Conservation (phyloP, 768 basidiomycete genomes). For the Rubroboletus satanas region DNA sequence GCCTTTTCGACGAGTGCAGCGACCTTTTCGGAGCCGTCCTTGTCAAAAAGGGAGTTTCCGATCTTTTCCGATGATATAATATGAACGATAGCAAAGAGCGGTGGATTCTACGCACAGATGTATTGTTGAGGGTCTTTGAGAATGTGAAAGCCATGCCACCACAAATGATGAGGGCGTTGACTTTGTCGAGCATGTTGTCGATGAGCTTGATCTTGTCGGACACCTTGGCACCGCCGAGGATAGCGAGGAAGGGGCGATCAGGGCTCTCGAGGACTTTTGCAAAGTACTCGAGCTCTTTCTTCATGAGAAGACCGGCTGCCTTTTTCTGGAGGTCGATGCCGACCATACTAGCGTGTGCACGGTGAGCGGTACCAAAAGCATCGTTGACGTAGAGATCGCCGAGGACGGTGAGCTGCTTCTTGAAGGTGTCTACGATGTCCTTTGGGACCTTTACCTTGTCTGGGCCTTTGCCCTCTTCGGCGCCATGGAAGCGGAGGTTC, state of each 20-base stretch:
- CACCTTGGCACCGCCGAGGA: constrained; percentile 97
- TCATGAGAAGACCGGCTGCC: constrained; percentile 94
- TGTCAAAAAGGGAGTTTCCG: constrained; percentile 91
- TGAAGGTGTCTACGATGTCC: constrained; percentile 75
- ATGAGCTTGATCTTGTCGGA: constrained; percentile 99
- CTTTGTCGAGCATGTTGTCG: constrained; percentile 99
- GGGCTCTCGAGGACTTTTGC: constrained; percentile 95
- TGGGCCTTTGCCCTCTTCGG: constrained; percentile 96
- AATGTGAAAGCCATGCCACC: constrained; percentile 99
- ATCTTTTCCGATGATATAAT: constrained; percentile 46
- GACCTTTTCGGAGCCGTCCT: constrained; percentile 85
- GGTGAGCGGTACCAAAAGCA: constrained; percentile 97
- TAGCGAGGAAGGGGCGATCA: constrained; percentile 94
- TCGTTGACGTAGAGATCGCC: constrained; percentile 99
- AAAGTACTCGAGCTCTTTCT: constrained; percentile 98
- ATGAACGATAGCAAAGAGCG: not conserved
- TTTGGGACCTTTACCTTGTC: constrained; percentile 95
- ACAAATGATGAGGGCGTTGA: constrained; percentile 92
- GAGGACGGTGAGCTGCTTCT: constrained; percentile 81
- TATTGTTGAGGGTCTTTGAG: constrained; percentile 85
- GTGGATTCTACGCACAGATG: constrained; percentile 47
- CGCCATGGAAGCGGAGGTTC: constrained; percentile 97
- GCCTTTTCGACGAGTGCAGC: constrained; percentile 83
- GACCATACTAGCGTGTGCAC: constrained; percentile 98
- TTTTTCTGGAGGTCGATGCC: constrained; percentile 89